phyloP scores from a whole-genome alignment of 148 eudicot genomes.

The Rhododendron mucronatum region DNA sequence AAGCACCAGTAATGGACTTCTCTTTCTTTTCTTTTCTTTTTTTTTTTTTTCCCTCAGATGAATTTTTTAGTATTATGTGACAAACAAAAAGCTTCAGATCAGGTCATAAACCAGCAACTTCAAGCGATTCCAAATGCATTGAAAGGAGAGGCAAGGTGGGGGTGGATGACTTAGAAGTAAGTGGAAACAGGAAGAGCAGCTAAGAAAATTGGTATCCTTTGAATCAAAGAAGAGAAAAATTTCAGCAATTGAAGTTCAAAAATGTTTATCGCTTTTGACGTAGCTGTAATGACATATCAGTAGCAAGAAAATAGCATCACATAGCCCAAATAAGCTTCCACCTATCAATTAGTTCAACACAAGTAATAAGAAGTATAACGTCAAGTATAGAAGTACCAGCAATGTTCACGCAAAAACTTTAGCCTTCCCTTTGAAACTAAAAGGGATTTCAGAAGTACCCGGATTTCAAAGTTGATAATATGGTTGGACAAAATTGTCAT shows the following conservation, averaged over 20 bases:
- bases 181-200: not conserved
- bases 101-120: not conserved
- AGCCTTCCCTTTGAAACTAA: not conserved
- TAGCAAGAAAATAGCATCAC: slow-evolving; percentile 1
- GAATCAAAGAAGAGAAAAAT: not conserved
- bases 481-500: not conserved
- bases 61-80: not conserved
- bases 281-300: not conserved
- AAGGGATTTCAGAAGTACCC: not conserved
- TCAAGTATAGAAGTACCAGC: not conserved
- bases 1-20: not conserved
- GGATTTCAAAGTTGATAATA: not conserved
- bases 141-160: not conserved
- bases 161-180: not conserved
- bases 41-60: not conserved
- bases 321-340: not conserved
- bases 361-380: not conserved
- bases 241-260: not conserved
- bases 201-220: not conserved
- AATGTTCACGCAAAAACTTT: not conserved
- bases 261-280: not conserved
- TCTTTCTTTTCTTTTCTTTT: not conserved
- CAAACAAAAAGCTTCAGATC: not conserved
- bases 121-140: not conserved
- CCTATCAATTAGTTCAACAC: not conserved